phyloP scores from a whole-genome alignment of 2,329 filamentous ascomycete species.

The Delphinella strobiligena region DNA sequence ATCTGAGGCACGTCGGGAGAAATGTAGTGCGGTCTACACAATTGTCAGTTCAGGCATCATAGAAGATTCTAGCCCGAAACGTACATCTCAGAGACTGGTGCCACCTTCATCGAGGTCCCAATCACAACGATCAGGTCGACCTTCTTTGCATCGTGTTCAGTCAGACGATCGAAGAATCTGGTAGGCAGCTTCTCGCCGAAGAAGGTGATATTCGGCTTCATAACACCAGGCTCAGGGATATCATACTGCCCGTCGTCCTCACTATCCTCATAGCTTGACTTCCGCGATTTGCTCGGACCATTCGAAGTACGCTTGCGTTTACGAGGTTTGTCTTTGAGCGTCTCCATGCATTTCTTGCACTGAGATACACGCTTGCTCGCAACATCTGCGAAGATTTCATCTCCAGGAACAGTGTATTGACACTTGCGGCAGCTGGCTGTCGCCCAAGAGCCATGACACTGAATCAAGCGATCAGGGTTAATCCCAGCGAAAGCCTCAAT shows the following conservation, averaged over 20 bases:
- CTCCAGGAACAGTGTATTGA: slow-evolving; percentile 58
- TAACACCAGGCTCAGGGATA: slow-evolving; percentile 61
- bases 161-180: slow-evolving; percentile 67
- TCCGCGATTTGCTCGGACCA: slow-evolving; percentile 24
- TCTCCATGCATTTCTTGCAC: slow-evolving; percentile 58
- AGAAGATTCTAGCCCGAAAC: neutral
- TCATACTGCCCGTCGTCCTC: slow-evolving; percentile 51
- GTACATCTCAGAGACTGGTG: slow-evolving; percentile 79
- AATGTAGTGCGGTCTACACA: slow-evolving; percentile 16
- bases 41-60: neutral
- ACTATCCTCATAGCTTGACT: slow-evolving; percentile 40
- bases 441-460: slow-evolving; percentile 94
- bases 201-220: slow-evolving; percentile 97
- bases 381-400: slow-evolving; percentile 69
- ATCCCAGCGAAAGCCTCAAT: slow-evolving; percentile 80
- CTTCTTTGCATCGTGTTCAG: slow-evolving; percentile 65
- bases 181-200: slow-evolving; percentile 85
- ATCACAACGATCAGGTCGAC: slow-evolving; percentile 92
- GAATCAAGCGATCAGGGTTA: slow-evolving; percentile 66
- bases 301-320: slow-evolving; percentile 37
- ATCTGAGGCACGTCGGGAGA: slow-evolving; percentile 21
- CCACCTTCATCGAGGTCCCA: slow-evolving; percentile 90
- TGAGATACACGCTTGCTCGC: slow-evolving; percentile 62
- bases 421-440: slow-evolving; percentile 84
- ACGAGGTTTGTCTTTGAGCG: slow-evolving; percentile 25